These are phyloP conservation scores for Yarrowia sp. DNA, from an alignment of 805 yeast species.

Conservation along the genomic window DNA sequence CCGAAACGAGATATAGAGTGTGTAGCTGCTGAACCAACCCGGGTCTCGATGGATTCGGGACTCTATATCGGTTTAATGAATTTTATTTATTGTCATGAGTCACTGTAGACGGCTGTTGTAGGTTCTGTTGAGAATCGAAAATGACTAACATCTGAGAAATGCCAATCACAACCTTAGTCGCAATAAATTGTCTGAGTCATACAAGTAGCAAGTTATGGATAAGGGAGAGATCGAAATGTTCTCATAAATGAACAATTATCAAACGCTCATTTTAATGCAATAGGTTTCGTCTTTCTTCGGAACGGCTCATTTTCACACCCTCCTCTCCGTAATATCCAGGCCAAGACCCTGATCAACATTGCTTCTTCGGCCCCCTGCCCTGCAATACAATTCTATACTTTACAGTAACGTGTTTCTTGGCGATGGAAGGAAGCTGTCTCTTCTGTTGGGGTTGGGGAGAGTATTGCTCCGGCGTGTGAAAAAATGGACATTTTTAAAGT, in stretches of 20 bases:
- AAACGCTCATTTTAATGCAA: too few relatives aligned
- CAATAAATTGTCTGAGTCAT: not conserved
- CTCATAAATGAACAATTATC: too few relatives aligned
- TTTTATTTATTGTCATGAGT: slow-evolving; percentile 30
- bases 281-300: too few relatives aligned
- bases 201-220: not conserved
- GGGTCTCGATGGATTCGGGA: slow-evolving; percentile 4
- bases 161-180: too few relatives aligned
- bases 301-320: too few relatives aligned
- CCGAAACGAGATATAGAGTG: slow-evolving; percentile 18
- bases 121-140: not conserved
- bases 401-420: slow-evolving; percentile 15
- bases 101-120: not conserved
- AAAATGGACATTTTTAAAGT: not conserved
- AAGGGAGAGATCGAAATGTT: too few relatives aligned
- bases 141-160: too few relatives aligned
- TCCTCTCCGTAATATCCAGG: not conserved
- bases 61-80: slow-evolving; percentile 15
- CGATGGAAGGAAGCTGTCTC: not conserved
- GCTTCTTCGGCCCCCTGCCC: slow-evolving; percentile 6
- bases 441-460: slow-evolving; percentile 23
- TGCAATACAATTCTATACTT: not conserved
- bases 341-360: slow-evolving; percentile 27
- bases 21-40: slow-evolving; percentile 3
- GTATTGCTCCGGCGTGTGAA: not conserved